Base-by-base conservation (phyloP, 345 rosid species). In the Diplotaxis tenuifolia region DNA sequence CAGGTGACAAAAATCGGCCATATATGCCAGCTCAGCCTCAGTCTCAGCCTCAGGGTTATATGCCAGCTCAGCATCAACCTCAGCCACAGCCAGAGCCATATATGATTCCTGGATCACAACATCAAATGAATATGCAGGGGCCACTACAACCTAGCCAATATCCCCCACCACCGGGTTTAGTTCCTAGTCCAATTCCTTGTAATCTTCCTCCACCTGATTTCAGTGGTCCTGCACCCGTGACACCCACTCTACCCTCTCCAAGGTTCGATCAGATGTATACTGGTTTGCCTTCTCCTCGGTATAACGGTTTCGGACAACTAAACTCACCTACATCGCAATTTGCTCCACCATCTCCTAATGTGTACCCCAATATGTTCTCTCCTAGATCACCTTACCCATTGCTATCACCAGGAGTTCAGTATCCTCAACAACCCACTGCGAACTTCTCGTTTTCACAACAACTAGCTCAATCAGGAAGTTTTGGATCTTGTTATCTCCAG, bases 281-380 rank as follows among this genome's bases (percentile, higher is more conserved):
- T 68, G 59, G 78, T 36, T 81, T 63, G 79, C 70, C 89, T 47
- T 85, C 90, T 50, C 93, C 88, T 6, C 77, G 74, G 19, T 78
- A 90, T 84, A 85, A 82, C 61, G 86, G 84, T 10, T 88, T 22
- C 53, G 80, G 86, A 18, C 82, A 83, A 50, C 79, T 91, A 67
- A 90, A 84, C 31, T 90, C 98, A 12, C 96, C 98, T 31, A 84
- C 96, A 62, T 88, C 96, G 11, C 96, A 93, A 75, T 93, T 85
- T 78, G 84, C 81, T 68, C 75, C 80, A 82, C 89, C 89, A 36
- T 93, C 98, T 9, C 94, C 96, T 9, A 82, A 80, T 0, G 71
- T 81, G 77, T 93, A 82, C 80, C 65, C 84, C 45, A 89, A 84
- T 70, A 75, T 86, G 79, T 65, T 85, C 73, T 88, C 92, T 55